phyloP scores from a whole-genome alignment of 2,329 filamentous ascomycete species.

The Venturia aucupariae region DNA sequence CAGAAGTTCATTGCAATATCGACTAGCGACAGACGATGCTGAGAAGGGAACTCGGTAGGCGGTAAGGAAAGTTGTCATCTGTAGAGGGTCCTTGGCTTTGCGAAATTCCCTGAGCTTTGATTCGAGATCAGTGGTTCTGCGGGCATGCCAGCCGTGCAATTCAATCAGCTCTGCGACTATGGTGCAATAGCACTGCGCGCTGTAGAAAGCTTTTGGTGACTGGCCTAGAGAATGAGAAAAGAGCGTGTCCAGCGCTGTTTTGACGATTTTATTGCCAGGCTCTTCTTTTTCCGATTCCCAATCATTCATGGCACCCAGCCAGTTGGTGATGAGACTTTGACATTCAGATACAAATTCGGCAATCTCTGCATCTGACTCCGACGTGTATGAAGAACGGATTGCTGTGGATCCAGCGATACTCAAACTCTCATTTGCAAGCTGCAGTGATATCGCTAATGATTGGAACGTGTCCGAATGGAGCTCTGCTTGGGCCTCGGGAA shows the following conservation, averaged over 20 bases:
- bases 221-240: slow-evolving; percentile 19
- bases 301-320: slow-evolving; percentile 24
- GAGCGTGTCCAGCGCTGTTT: slow-evolving; percentile 22
- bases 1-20: slow-evolving; percentile 51
- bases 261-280: slow-evolving; percentile 20
- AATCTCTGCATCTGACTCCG: slow-evolving; percentile 44
- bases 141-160: slow-evolving; percentile 30
- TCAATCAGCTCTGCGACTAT: slow-evolving; percentile 33
- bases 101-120: slow-evolving; percentile 26
- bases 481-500: slow-evolving; percentile 30
- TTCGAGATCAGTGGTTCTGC: slow-evolving; percentile 28
- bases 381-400: slow-evolving; percentile 39
- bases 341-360: slow-evolving; percentile 44
- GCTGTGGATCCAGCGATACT: slow-evolving; percentile 46
- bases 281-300: slow-evolving; percentile 13
- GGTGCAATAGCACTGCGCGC: slow-evolving; percentile 30
- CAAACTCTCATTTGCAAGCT: slow-evolving; percentile 52
- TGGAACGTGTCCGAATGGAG: slow-evolving; percentile 34
- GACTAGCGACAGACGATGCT: slow-evolving; percentile 37
- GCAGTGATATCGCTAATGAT: slow-evolving; percentile 44
- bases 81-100: slow-evolving; percentile 33
- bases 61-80: slow-evolving; percentile 38
- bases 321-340: slow-evolving; percentile 37
- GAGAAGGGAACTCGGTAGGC: slow-evolving; percentile 41
- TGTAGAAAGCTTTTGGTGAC: slow-evolving; percentile 32